Percentiles rank a stretch among this genome's conserved stretches.
Conservation (phyloP, 2,329 filamentous ascomycete genomes). For the Pseudomassariella vexata region DNA sequence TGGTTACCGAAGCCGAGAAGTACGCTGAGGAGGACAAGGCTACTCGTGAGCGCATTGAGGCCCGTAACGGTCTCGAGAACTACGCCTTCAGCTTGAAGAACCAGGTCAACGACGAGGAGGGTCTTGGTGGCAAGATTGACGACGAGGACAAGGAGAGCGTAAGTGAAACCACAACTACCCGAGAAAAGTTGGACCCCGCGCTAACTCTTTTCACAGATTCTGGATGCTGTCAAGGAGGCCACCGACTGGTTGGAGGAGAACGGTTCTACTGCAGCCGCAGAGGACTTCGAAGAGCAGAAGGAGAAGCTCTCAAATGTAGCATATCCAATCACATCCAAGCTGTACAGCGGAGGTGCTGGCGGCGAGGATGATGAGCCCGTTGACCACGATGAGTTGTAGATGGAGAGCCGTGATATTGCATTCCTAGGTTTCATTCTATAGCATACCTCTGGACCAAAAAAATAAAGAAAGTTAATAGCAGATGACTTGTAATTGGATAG, state of each 20-base stretch:
- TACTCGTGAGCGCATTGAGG: slow-evolving; percentile 92
- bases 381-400: slow-evolving; percentile 74
- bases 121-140: slow-evolving; percentile 95
- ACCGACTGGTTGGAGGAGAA: slow-evolving; percentile 98
- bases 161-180: slow-evolving; percentile 35
- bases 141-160: slow-evolving; percentile 97
- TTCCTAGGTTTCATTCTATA: slow-evolving; percentile 22
- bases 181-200: no score
- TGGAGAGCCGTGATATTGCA: slow-evolving; percentile 8
- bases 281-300: slow-evolving; percentile 99
- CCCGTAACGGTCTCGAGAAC: slow-evolving; percentile 96
- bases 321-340: slow-evolving; percentile 98
- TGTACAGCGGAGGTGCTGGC: slow-evolving; percentile 67
- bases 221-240: slow-evolving; percentile 95
- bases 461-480: slow-evolving; percentile 23
- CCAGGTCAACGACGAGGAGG: slow-evolving; percentile 95
- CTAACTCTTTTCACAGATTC: slow-evolving; percentile 50
- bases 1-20: slow-evolving; percentile 96
- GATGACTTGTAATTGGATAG: no score
- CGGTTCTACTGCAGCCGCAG: slow-evolving; percentile 72
- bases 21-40: slow-evolving; percentile 99
- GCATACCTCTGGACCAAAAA: slow-evolving; percentile 23
- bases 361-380: slow-evolving; percentile 66
- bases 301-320: slow-evolving; percentile 97
- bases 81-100: slow-evolving; percentile 99